Evolutionary conservation across 2,329 filamentous ascomycete genomes (phyloP), one percentile per base, ranked within the genome.

Genomic region (Colletotrichum incanum): DNA sequence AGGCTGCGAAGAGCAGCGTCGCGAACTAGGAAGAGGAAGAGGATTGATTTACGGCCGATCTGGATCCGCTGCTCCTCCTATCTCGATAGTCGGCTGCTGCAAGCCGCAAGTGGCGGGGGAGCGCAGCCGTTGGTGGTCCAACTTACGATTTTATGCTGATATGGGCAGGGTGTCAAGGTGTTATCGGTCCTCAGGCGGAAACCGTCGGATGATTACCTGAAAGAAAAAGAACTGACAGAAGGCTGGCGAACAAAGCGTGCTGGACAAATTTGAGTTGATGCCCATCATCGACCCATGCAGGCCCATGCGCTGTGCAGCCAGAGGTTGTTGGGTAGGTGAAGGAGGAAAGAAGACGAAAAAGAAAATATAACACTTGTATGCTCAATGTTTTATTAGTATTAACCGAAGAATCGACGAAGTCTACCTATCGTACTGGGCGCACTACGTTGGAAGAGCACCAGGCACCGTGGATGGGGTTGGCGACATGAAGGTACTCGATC

Each of bases 251-350:
- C 37, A 67, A 56, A 65, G 65, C 28, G 31, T 69, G 65, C 65
- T 43, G 41, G 65, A 69, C 68, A 62, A 61, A 67, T 58, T 37
- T 56, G 64, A 49, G 64, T 61, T 68, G 68, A 58, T 69, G 52
- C 45, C 43, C 52, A 41, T 58, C 52, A 52, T 65, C 54, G 54
- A 41, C 54, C 34, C n/a, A 56, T 18, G 26, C 26, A 55, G 52
- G 60, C 20, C 60, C 43, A 28, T 65, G 60, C 43, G 18, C 58
- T 54, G 56, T 67, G 45, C 64, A 59, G 28, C 41, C 47, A 16
- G 47, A 49, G n/a, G 47, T 9, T 23, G n/a, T 49, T 23, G n/a
- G n/a, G 9, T 23, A 23, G n/a, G 45, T 47, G 2, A 12, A 5
- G 43, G 43, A 12, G 6, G 47, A 20, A 8, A 12, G 23, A 23